Base-by-base conservation (phyloP, 805 yeast genomes). In the Wickerhamiella qilinensis region DNA sequence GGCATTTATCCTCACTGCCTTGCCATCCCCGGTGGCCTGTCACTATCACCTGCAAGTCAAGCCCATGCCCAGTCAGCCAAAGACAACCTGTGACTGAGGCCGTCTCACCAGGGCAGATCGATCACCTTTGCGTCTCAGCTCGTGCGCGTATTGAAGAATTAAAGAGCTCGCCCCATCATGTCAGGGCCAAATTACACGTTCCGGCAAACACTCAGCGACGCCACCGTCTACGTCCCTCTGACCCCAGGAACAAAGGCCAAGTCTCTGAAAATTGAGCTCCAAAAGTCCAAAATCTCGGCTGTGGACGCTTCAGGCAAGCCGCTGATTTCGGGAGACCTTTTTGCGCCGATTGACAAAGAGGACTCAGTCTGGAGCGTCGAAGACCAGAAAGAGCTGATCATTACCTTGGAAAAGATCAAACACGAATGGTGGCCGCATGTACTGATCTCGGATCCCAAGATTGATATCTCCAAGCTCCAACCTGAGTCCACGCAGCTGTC, bases 361-460 rank as follows among this genome's bases (percentile, higher is more conserved):
- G 65, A 55, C 19, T 55, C 59, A 9, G 60, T 67, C 2, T 64
- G 69, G 69, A 51, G 64, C 3, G 50, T 65, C 3, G 61, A 54
- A 17, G 69, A 64, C 38, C 54, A 52, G 33, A 48, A 45, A 28
- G 64, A 57, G 42, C 51, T 64, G 19, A 44, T 51, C 8, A 43
- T 64, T 16, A 52, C 58, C 7, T 49, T 64, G 15, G 64, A 62
- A 27, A 64, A 64, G 45, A 58, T 55, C 45, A 45, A 53, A 35
- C 49, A 49, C 37, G 64, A 64, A 38, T 65, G 69, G 69, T 65
- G 69, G 69, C 68, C 69, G 16, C 66, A 59, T 41, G 65, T 65
- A 8, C 57, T 64, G 3, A 52, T 49, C 3, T 31, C 54, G 2
- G 68, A 63, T 33, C 65, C 67, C 29, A 58, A 60, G 44, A 61